Evolutionary conservation across 305 asterid genomes (phyloP), one percentile per base, ranked within the genome.

Genomic region (Caryopteris hybrid): DNA sequence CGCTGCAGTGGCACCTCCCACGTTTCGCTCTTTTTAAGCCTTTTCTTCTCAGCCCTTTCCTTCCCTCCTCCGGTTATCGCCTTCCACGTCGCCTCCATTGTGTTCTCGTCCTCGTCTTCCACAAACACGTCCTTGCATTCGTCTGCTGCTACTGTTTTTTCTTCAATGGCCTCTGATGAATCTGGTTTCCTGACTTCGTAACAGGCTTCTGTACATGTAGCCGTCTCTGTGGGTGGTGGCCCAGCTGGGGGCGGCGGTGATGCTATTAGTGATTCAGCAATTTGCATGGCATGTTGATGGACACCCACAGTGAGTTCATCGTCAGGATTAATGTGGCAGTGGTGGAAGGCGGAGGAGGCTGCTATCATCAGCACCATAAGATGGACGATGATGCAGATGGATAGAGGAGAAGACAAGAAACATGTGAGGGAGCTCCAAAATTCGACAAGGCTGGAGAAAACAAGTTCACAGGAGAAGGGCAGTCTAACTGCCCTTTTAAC

Each of bases 71-170:
- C 80, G 0, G 46, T 72, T 42, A 85, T 85, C 9, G 86, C 77
- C 63, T 39, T 64, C 91, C 91, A 85, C 2, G 91, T 81, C 0
- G 88, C 82, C 21, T 83, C 91, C 71, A 85, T 70, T 4, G 85
- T 76, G 68, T 76, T 74, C 6, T 73, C 80, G 5, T 73, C 38
- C 5, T 66, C 62, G 11, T 43, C 38, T 45, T 39, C 69, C 6
- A 20, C 31, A 22, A 12, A 22, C 1, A 42, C 46, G 20, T 67
- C 78, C 52, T 59, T 67, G 52, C 67, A 60, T 34, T 53, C 45
- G 12, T 6, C n/a, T n/a, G n/a, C n/a, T n/a, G n/a, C n/a, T n/a
- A n/a, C n/a, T n/a, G n/a, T n/a, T n/a, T 75, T 21, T 11, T 27
- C n/a, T n/a, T n/a, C n/a, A n/a, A n/a, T n/a, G n/a, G n/a, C n/a